phyloP scores from a whole-genome alignment of 768 basidiomycete species.

The Serendipita sp. region DNA sequence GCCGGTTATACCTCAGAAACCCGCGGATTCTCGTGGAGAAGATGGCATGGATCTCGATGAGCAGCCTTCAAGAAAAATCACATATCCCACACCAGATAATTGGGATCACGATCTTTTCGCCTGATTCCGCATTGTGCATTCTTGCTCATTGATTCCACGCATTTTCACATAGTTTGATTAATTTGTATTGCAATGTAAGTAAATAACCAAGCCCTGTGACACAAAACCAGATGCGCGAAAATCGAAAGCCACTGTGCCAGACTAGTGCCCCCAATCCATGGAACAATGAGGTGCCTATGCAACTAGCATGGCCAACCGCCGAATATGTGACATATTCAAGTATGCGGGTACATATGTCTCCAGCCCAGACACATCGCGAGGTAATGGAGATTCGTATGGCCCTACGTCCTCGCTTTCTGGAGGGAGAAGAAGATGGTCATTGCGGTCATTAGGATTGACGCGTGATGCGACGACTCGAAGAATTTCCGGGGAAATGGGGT shows the following conservation, averaged over 20 bases:
- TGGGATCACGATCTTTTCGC: slow-evolving; percentile 2
- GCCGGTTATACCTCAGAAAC: neutral
- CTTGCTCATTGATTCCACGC: neutral
- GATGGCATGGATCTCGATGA: neutral
- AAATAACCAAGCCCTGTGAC: neutral
- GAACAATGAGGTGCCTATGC: slow-evolving; percentile 24
- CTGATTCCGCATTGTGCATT: neutral
- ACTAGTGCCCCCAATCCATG: neutral
- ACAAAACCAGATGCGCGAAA: neutral
- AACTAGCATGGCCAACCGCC: slow-evolving; percentile 74
- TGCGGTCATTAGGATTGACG: slow-evolving; percentile 89
- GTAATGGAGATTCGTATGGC: slow-evolving; percentile 82
- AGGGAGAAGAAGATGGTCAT: slow-evolving; percentile 87
- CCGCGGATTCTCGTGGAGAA: neutral
- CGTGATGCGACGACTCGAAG: slow-evolving; percentile 90
- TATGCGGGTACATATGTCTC: slow-evolving; percentile 95
- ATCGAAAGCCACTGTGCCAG: too few species aligned
- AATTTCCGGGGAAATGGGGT: slow-evolving; percentile 94
- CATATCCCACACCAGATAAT: slow-evolving; percentile 1
- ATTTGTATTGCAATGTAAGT: neutral
- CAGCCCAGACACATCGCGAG: slow-evolving; percentile 85
- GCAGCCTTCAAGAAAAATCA: neutral
- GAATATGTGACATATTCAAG: slow-evolving; percentile 75
- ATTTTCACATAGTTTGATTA: neutral
- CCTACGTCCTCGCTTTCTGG: slow-evolving; percentile 97